Percentiles rank a stretch among this genome's conserved stretches.
Evolutionary conservation across 257 asterid genomes (phyloP).

Genomic region (Lithospermum erythrorhizon): DNA sequence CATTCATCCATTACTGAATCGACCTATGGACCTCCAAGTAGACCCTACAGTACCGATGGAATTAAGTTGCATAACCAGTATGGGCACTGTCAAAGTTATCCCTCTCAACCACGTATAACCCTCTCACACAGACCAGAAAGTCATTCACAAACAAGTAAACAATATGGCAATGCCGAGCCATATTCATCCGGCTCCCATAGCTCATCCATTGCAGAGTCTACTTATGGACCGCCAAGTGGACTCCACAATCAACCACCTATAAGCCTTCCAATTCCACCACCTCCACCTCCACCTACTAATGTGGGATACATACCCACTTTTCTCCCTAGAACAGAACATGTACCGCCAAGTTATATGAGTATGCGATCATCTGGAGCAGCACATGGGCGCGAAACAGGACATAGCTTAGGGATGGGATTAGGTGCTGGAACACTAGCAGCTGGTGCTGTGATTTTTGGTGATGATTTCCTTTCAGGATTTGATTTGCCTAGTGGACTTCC

Average conservation of each 20-base stretch:
- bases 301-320: conserved; percentile 40
- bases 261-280: conserved; percentile 8
- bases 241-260: conserved; percentile 22
- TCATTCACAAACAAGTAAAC: conserved; percentile 20
- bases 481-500: conserved; percentile 28
- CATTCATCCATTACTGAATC: conserved; percentile 18
- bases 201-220: conserved; percentile 15
- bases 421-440: conserved; percentile 83
- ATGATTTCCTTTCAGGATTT: conserved; percentile 59
- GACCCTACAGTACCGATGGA: conserved; percentile 17
- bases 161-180: conserved; percentile 23
- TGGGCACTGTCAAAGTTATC: conserved; percentile 22
- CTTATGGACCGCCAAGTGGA: conserved; percentile 16
- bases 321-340: conserved; percentile 30
- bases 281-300: conserved; percentile 48
- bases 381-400: conserved; percentile 33
- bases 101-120: conserved; percentile 15
- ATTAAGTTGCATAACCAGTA: conserved; percentile 22
- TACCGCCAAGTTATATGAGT: conserved; percentile 30
- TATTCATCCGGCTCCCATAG: conserved; percentile 30
- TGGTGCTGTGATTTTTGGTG: conserved; percentile 72
- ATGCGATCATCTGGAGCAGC: conserved; percentile 43
- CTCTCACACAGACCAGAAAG: conserved; percentile 17
- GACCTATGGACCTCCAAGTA: conserved; percentile 16
- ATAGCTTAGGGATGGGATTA: conserved; percentile 54